Conservation (phyloP, 129 eudicot species). For the Centaurea solstitialis region DNA sequence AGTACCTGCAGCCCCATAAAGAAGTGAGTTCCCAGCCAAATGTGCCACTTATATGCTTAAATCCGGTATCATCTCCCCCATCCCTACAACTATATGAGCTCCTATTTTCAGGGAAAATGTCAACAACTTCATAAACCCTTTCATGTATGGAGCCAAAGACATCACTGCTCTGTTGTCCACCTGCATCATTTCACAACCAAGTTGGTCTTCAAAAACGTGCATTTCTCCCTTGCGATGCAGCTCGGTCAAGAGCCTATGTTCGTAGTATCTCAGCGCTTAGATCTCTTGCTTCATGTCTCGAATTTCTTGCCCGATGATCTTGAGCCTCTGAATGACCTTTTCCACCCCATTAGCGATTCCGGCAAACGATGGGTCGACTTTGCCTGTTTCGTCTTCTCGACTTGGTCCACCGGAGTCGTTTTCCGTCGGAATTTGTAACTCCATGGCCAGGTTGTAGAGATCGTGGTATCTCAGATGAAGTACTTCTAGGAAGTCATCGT, state of each 20-base stretch:
- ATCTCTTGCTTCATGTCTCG: constrained; percentile 88
- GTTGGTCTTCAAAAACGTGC: constrained; percentile 90
- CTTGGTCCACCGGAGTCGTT: constrained; percentile 36
- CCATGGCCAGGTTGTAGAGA: constrained; percentile 83
- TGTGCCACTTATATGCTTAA: constrained; percentile 81
- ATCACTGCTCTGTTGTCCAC: constrained; percentile 67
- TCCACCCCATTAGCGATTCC: constrained; percentile 98
- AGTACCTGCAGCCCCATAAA: constrained; percentile 69
- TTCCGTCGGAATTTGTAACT: constrained; percentile 76
- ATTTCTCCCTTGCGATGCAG: constrained; percentile 76
- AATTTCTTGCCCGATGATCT: constrained; percentile 83
- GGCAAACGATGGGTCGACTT: constrained; percentile 70
- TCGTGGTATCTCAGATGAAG: constrained; percentile 85
- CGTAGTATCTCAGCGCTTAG: constrained; percentile 88
- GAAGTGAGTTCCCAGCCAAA: constrained; percentile 56
- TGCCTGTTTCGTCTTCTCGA: constrained; percentile 43
- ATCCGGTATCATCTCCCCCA: constrained; percentile 96
- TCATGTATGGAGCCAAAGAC: constrained; percentile 83
- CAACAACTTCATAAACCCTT: constrained; percentile 75
- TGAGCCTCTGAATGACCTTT: constrained; percentile 72
- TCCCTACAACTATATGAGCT: constrained; percentile 89
- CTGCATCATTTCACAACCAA: constrained; percentile 89
- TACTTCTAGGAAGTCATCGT: constrained; percentile 89
- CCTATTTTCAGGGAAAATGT: constrained; percentile 94
- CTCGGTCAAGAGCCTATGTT: constrained; percentile 75